phyloP scores from a whole-genome alignment of 2,329 filamentous ascomycete genomes.

The Geosmithia putterillii region DNA sequence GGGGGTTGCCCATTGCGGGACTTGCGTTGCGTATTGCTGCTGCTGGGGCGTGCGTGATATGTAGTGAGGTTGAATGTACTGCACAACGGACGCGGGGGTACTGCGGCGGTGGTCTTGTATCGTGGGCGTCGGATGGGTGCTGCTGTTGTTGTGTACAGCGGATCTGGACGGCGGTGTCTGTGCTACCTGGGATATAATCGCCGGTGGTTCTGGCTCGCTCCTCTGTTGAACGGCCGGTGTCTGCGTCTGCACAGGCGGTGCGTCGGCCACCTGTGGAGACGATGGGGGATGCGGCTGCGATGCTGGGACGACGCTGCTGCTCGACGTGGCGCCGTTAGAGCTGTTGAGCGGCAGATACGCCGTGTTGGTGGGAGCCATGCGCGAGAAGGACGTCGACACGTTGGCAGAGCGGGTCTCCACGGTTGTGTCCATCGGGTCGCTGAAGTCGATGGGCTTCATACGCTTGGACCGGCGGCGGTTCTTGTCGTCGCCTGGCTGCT shows the following conservation, averaged over 20 bases:
- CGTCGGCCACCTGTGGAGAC: neutral
- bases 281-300: neutral
- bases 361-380: constrained; percentile 1
- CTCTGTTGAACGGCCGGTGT: too few relatives aligned
- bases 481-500: neutral
- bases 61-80: too few relatives aligned
- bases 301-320: constrained; percentile 1
- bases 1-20: neutral
- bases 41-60: neutral
- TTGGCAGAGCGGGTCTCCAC: neutral
- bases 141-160: too few relatives aligned
- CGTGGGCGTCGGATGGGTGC: too few relatives aligned
- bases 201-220: too few relatives aligned
- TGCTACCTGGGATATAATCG: too few relatives aligned
- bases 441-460: constrained; percentile 2
- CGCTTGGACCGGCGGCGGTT: neutral
- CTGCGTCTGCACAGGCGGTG: neutral
- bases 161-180: too few relatives aligned
- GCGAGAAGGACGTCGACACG: neutral
- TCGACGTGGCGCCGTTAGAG: constrained; percentile 1
- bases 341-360: neutral
- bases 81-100: too few relatives aligned
- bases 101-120: too few relatives aligned
- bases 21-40: neutral
- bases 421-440: neutral